Evolutionary conservation across 116 monocot genomes (phyloP), one percentile per base, ranked within the genome.

Genomic region (Cymodocea nodosa): DNA sequence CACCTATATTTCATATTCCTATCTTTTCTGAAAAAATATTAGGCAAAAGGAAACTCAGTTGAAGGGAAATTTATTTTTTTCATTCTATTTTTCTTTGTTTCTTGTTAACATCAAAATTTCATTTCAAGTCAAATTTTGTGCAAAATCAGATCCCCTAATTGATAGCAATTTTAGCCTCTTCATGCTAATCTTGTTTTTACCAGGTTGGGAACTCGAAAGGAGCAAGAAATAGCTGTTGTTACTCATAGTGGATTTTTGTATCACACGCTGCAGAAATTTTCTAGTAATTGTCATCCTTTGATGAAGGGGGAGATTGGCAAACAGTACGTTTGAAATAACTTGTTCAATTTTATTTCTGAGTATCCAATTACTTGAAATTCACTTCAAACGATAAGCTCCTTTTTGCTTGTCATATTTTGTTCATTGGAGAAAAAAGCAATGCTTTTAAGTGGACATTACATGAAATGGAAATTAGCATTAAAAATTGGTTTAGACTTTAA

Each of bases 201-300:
- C 70, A 94, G 94, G 94, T 79, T 94, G 65, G 86, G 86, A 86
- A 89, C 82, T 55, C 68, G 89, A 23, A 76, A 82, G 75, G 94
- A 94, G 74, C 89, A 76, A 60, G 89, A 94, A 74, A 89, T 94
- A 63, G 94, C 82, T 49, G 64, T 94, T 61, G 82, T 94, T 34
- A 86, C 77, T 17, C 94, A 93, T 70, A 89, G 89, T 75, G 89
- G 84, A 35, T 89, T 89, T 72, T 77, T 94, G 72, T 82, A 48
- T 60, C 94, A 89, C 55, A 89, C 84, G 19, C 69, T 94, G 15
- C 74, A 68, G 35, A 65, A 18, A 64, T 80, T 80, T 74, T 78
- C 73, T 22, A 65, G 65, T 62, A 77, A 75, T 23, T 80, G 73
- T 35, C 86, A 94, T 75, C 94, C 89, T 35, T 51, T 63, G n/a